Percentiles rank a stretch among this genome's conserved stretches.
Evolutionary conservation across 169 alveolate genomes (phyloP).

Genomic region (Eimeria necatrix): DNA sequence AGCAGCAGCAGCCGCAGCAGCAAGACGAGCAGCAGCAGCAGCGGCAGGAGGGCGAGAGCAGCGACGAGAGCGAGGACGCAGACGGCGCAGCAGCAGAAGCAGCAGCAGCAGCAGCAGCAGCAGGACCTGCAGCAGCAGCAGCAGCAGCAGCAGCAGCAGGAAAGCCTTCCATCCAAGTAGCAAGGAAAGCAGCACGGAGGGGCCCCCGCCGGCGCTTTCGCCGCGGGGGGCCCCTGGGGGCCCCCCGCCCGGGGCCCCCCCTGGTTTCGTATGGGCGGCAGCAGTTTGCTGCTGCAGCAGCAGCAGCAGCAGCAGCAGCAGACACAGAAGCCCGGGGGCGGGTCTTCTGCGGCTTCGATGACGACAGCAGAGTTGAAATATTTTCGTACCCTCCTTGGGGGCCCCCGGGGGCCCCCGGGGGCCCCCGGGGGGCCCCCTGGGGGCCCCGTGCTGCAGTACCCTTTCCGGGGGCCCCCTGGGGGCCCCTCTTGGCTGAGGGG

Average conservation of each 20-base stretch:
- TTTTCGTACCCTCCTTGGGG: background rate
- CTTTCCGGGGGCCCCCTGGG: background rate
- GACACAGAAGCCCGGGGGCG: conserved; percentile 1
- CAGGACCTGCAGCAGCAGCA: conserved; percentile 12
- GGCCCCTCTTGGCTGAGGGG: conserved; percentile 1
- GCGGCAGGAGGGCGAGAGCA: conserved; percentile 22
- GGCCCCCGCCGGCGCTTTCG: no score
- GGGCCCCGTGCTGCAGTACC: conserved; percentile 37
- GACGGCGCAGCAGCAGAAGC: background rate
- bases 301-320: background rate
- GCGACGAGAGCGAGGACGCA: conserved; percentile 1
- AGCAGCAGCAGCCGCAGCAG: conserved; percentile 42
- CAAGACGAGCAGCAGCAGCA: conserved; percentile 69
- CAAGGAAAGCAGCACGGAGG: no score
- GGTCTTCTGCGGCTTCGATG: conserved; percentile 4
- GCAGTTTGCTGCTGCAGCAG: background rate
- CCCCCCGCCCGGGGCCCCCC: no score
- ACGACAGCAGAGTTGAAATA: background rate
- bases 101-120: background rate
- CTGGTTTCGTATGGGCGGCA: no score
- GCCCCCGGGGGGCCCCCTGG: conserved; percentile 12
- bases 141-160: conserved; percentile 52
- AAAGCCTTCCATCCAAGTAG: no score
- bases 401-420: background rate
- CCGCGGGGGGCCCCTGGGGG: no score